Percentiles rank a stretch among this genome's conserved stretches.
Conservation (phyloP, 2,329 filamentous ascomycete genomes). For the Dissoconium aciculare region DNA sequence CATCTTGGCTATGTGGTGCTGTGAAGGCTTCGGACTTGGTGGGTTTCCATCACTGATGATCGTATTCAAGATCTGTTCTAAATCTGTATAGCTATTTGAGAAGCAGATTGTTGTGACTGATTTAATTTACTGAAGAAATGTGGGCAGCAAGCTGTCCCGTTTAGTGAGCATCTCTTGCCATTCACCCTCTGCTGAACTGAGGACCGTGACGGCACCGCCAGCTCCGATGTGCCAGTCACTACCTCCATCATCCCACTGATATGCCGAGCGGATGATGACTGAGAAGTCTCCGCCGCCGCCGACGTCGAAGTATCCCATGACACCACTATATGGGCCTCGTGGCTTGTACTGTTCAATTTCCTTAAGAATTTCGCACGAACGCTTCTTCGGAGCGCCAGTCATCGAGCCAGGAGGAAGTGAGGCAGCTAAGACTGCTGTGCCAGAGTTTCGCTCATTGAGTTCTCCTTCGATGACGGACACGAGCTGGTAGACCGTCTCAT, state of each 20-base stretch:
- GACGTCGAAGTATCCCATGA: constrained; percentile 79
- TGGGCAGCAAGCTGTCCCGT: constrained; percentile 20
- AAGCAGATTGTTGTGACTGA: too few relatives aligned
- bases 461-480: constrained; percentile 71
- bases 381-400: constrained; percentile 91
- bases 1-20: too few relatives aligned
- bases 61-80: too few relatives aligned
- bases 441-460: constrained; percentile 37
- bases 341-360: constrained; percentile 48
- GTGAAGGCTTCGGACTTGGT: too few relatives aligned
- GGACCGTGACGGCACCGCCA: constrained; percentile 73
- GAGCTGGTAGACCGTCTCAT: constrained; percentile 82
- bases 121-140: too few relatives aligned
- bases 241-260: constrained; percentile 51
- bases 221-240: constrained; percentile 66
- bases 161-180: constrained; percentile 66
- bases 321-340: constrained; percentile 71
- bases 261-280: constrained; percentile 75
- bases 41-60: too few relatives aligned
- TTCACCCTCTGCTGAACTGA: constrained; percentile 68
- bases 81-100: too few relatives aligned
- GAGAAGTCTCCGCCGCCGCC: constrained; percentile 78
- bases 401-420: constrained; percentile 83
- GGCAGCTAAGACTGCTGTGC: constrained; percentile 60
- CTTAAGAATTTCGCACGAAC: constrained; percentile 70